phyloP scores from a whole-genome alignment of 257 asterid genomes.

The Jacaranda copaia region DNA sequence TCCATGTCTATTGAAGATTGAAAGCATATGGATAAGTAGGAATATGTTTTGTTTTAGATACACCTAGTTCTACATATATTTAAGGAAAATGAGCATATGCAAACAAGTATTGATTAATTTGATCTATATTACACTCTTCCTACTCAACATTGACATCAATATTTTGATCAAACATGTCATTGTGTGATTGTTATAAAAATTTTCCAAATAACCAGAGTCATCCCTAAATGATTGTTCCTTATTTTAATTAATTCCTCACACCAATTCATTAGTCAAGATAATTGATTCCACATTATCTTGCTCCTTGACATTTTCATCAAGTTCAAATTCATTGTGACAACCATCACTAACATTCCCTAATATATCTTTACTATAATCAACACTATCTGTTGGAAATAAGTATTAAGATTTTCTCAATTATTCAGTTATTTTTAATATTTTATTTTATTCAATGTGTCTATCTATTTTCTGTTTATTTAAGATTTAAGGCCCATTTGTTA shows the following conservation, averaged over 20 bases:
- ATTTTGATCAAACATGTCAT: neutral
- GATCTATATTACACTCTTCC: neutral
- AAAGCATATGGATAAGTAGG: neutral
- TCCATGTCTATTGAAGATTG: neutral
- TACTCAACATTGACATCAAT: neutral
- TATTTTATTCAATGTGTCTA: no score
- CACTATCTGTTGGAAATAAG: neutral
- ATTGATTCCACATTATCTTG: neutral
- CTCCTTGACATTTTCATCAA: neutral
- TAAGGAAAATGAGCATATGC: neutral
- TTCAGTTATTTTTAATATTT: no score
- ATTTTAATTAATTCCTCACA: neutral
- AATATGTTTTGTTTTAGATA: neutral
- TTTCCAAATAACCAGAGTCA: neutral
- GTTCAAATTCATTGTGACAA: neutral
- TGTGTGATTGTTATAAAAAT: neutral
- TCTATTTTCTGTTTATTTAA: no score
- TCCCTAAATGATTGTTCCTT: neutral
- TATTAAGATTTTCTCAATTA: no score
- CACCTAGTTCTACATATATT: neutral
- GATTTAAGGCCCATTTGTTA: no score
- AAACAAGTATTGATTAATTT: neutral
- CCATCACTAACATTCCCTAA: neutral
- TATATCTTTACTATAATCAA: neutral
- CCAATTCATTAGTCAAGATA: no score